phyloP scores from a whole-genome alignment of 352 stramenopile species.

The Pythium biforme region DNA sequence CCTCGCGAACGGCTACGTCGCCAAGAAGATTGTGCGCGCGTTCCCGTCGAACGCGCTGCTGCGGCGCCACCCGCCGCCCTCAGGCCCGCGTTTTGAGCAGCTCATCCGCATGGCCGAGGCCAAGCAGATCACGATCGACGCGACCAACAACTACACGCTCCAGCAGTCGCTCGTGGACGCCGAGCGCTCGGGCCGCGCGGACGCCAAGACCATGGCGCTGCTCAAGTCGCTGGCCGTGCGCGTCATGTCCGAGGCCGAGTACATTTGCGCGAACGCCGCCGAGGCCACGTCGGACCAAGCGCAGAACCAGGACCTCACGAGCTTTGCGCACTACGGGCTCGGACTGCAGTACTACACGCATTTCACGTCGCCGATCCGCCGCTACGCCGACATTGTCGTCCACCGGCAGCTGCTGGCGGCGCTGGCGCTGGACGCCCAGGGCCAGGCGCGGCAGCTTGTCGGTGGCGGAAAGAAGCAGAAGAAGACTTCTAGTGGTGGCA shows the following conservation, averaged over 20 bases:
- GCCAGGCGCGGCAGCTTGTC: not conserved
- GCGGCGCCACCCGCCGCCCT: constrained; percentile 81
- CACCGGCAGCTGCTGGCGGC: constrained; percentile 84
- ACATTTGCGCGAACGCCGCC: constrained; percentile 81
- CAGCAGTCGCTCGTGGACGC: constrained; percentile 68
- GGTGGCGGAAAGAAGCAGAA: not conserved
- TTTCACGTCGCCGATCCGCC: constrained; percentile 91
- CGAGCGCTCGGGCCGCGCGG: constrained; percentile 55
- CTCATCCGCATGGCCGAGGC: constrained; percentile 71
- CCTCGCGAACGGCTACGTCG: constrained; percentile 89
- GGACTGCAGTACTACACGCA: constrained; percentile 90
- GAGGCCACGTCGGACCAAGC: constrained; percentile 30
- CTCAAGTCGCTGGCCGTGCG: constrained; percentile 92
- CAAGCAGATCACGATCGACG: constrained; percentile 71
- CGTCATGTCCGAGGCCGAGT: constrained; percentile 94
- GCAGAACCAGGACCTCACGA: constrained; percentile 47
- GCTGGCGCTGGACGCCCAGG: constrained; percentile 28
- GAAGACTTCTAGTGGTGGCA: constrained; percentile 17
- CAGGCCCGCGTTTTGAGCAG: constrained; percentile 70
- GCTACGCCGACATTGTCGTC: constrained; percentile 91
- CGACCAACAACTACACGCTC: constrained; percentile 79
- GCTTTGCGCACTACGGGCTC: constrained; percentile 86
- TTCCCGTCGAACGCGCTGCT: constrained; percentile 87
- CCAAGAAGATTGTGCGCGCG: constrained; percentile 70
- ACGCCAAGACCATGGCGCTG: constrained; percentile 83